Conservation (phyloP, 257 asterid genomes). For the Solanum tarijense region DNA sequence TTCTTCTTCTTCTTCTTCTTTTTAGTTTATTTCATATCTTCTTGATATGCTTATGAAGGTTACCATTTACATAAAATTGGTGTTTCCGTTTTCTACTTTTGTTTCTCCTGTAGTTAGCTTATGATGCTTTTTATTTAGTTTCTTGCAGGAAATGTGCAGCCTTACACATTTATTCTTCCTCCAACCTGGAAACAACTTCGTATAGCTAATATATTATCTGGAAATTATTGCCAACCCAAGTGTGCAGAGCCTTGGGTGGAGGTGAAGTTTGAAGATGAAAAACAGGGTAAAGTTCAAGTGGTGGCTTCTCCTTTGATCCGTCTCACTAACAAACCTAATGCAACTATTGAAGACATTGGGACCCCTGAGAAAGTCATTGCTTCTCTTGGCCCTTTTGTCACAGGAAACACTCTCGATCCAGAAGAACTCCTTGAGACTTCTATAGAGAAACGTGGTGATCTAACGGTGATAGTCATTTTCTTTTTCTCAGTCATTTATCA, state of each 20-base stretch:
- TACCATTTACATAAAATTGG: not conserved
- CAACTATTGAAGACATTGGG: slow-evolving; percentile 90
- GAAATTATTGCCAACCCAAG: slow-evolving; percentile 98
- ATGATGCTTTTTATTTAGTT: slow-evolving; percentile 74
- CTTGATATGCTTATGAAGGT: not conserved
- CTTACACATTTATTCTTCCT: slow-evolving; percentile 85
- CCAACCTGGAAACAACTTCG: slow-evolving; percentile 92
- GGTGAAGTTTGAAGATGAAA: slow-evolving; percentile 83
- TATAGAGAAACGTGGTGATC: slow-evolving; percentile 74
- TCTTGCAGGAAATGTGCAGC: slow-evolving; percentile 95
- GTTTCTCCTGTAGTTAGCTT: slow-evolving; percentile 33
- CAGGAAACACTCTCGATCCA: slow-evolving; percentile 78
- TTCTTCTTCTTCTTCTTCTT: not conserved
- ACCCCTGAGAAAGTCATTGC: slow-evolving; percentile 83
- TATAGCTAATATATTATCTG: slow-evolving; percentile 83
- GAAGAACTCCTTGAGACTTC: slow-evolving; percentile 76
- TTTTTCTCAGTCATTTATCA: not conserved
- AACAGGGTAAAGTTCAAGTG: slow-evolving; percentile 81
- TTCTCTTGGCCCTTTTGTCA: slow-evolving; percentile 95
- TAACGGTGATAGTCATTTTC: slow-evolving; percentile 37
- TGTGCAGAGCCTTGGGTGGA: slow-evolving; percentile 99
- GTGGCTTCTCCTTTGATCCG: slow-evolving; percentile 92
- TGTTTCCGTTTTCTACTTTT: not conserved
- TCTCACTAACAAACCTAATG: slow-evolving; percentile 84
- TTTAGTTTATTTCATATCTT: not conserved